Conservation (phyloP, 805 yeast genomes). For the Jamesozyma lodderae region DNA sequence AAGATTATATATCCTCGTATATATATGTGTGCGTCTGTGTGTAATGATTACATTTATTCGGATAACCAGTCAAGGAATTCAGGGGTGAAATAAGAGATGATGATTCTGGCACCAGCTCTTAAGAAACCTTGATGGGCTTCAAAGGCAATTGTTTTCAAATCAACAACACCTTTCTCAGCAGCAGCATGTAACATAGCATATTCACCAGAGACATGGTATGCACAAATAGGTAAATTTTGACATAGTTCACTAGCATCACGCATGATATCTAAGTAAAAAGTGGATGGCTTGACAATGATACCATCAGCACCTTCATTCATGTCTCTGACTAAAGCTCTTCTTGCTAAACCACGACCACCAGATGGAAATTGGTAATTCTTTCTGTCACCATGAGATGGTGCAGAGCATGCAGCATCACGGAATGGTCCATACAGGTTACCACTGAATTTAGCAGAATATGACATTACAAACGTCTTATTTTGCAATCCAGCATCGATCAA, state of each 20-base stretch:
- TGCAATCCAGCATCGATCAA: constrained; percentile 74
- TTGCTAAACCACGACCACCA: constrained; percentile 87
- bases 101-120: constrained; percentile 90
- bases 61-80: constrained; percentile 87
- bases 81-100: constrained; percentile 90
- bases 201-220: constrained; percentile 96
- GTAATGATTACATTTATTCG: background rate
- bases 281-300: constrained; percentile 89
- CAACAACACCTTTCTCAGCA: constrained; percentile 89
- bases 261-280: constrained; percentile 87
- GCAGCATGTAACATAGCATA: constrained; percentile 98
- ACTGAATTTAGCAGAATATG: constrained; percentile 88
- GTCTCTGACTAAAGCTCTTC: constrained; percentile 82
- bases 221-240: constrained; percentile 78
- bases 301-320: constrained; percentile 92
- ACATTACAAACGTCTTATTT: constrained; percentile 80
- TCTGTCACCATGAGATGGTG: constrained; percentile 86
- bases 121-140: constrained; percentile 87
- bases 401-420: constrained; percentile 93
- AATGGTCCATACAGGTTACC: constrained; percentile 94
- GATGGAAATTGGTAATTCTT: constrained; percentile 88
- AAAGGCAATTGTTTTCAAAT: constrained; percentile 65
- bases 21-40: no score
- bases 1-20: no score
- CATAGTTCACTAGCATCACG: constrained; percentile 80